Conservation (phyloP, 306 rosid species). For the Dryas octopetala region DNA sequence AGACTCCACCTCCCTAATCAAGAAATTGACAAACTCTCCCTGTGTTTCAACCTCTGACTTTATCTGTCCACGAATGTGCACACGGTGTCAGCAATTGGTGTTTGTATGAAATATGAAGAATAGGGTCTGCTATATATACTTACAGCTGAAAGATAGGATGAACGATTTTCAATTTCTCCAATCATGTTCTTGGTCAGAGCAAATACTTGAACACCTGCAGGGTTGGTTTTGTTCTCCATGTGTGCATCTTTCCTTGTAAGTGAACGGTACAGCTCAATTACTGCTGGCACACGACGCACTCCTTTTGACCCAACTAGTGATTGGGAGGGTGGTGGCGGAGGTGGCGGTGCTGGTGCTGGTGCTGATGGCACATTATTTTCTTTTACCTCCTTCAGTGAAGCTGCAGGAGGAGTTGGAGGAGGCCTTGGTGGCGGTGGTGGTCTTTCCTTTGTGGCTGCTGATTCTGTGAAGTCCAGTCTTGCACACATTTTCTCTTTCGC, state of each 20-base stretch:
- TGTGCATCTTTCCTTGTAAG: slow-evolving; percentile 66
- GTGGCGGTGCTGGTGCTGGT: slow-evolving; percentile 51
- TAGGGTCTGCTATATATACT: slow-evolving; percentile 25
- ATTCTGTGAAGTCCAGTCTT: slow-evolving; percentile 40
- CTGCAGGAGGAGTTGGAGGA: slow-evolving; percentile 24
- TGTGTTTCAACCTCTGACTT: slow-evolving; percentile 80
- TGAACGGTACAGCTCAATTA: slow-evolving; percentile 76
- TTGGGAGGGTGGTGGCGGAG: slow-evolving; percentile 77
- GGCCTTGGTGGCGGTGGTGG: slow-evolving; percentile 47
- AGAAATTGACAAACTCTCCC: slow-evolving; percentile 59
- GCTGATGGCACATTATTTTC: slow-evolving; percentile 37
- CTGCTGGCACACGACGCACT: slow-evolving; percentile 88
- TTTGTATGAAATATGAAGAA: slow-evolving; percentile 12
- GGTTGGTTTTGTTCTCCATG: slow-evolving; percentile 48
- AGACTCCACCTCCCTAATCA: slow-evolving; percentile 63
- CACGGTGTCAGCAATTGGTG: slow-evolving; percentile 1
- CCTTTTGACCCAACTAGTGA: slow-evolving; percentile 48
- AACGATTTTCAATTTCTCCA: slow-evolving; percentile 91
- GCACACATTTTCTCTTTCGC: slow-evolving; percentile 31
- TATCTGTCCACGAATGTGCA: slow-evolving; percentile 50
- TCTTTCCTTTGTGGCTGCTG: slow-evolving; percentile 39
- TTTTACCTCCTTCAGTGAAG: slow-evolving; percentile 36
- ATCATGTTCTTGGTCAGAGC: slow-evolving; percentile 92
- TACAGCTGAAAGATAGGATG: slow-evolving; percentile 71
- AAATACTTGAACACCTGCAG: slow-evolving; percentile 49